Evolutionary conservation across 2,329 filamentous ascomycete species (phyloP).

Genomic region (Cyclaneusma minus): DNA sequence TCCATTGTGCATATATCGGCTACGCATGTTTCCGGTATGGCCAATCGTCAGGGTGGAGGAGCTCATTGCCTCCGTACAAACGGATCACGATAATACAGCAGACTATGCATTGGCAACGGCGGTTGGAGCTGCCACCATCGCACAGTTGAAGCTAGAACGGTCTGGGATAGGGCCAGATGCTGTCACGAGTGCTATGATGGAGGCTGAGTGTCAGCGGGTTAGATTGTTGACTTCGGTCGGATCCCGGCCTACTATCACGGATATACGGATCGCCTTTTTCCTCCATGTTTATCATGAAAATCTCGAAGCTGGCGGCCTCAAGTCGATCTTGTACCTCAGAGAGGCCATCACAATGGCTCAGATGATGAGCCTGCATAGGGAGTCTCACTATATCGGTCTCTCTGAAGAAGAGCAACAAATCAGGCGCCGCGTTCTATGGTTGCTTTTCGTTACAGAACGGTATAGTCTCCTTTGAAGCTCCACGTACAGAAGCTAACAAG

Average conservation of each 20-base stretch:
- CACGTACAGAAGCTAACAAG: constrained; percentile 7
- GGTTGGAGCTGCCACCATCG: constrained; percentile 30
- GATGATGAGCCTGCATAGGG: constrained; percentile 29
- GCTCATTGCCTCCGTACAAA: constrained; percentile 22
- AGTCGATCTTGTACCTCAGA: constrained; percentile 30
- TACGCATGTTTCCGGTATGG: constrained; percentile 36
- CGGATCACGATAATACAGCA: constrained; percentile 19
- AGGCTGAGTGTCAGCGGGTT: constrained; percentile 20
- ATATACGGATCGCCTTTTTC: constrained; percentile 31
- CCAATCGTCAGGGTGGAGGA: constrained; percentile 30
- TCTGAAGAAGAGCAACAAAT: constrained; percentile 25
- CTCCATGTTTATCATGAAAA: constrained; percentile 37
- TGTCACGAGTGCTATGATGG: constrained; percentile 19
- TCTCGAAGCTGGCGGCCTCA: constrained; percentile 26
- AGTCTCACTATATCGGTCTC: constrained; percentile 23
- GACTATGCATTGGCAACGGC: constrained; percentile 27
- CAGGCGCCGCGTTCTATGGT: constrained; percentile 28
- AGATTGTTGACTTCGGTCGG: constrained; percentile 16
- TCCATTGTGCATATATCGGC: constrained; percentile 20
- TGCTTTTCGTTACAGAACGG: constrained; percentile 31
- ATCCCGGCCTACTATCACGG: constrained; percentile 21
- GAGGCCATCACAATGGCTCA: constrained; percentile 36
- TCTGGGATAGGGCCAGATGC: constrained; percentile 13
- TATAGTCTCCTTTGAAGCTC: constrained; percentile 4
- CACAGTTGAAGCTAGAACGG: constrained; percentile 28